Evolutionary conservation across 306 rosid genomes (phyloP).

Genomic region (Dalbergia cochinchinensis): DNA sequence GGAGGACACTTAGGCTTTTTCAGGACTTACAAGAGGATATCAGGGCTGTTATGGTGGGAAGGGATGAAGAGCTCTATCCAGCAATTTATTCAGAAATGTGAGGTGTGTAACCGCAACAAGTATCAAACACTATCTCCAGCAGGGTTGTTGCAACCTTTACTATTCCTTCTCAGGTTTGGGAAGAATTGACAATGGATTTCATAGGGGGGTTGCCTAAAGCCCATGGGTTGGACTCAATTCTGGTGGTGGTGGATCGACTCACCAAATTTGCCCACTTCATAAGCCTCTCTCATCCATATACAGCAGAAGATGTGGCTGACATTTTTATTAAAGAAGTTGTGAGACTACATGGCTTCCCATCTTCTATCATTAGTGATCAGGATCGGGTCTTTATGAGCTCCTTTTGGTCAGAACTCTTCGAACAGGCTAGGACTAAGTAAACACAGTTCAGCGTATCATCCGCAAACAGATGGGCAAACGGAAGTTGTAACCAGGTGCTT

Average conservation of each 20-base stretch:
- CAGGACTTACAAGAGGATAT: background rate
- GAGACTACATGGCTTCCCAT: background rate
- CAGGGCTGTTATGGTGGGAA: background rate
- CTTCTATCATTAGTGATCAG: rapidly evolving
- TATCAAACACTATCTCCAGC: background rate
- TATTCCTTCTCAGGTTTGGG: background rate
- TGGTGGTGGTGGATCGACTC: background rate
- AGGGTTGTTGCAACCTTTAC: background rate
- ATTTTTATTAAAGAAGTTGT: too few species aligned
- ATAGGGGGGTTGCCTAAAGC: background rate
- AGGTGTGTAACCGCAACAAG: too few species aligned
- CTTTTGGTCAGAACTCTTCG: too few species aligned
- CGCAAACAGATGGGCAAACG: background rate
- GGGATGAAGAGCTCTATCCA: background rate
- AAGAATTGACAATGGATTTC: background rate
- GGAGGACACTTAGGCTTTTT: too few species aligned
- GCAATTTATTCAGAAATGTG: background rate
- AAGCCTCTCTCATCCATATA: background rate
- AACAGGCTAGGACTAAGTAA: background rate
- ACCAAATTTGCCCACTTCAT: background rate
- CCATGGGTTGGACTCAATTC: background rate
- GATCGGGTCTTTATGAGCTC: background rate
- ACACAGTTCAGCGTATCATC: background rate
- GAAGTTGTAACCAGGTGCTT: background rate
- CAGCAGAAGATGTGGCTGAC: background rate